Evolutionary conservation across 2,329 filamentous ascomycete genomes (phyloP).

Genomic region (Cadophora luteo-olivacea): DNA sequence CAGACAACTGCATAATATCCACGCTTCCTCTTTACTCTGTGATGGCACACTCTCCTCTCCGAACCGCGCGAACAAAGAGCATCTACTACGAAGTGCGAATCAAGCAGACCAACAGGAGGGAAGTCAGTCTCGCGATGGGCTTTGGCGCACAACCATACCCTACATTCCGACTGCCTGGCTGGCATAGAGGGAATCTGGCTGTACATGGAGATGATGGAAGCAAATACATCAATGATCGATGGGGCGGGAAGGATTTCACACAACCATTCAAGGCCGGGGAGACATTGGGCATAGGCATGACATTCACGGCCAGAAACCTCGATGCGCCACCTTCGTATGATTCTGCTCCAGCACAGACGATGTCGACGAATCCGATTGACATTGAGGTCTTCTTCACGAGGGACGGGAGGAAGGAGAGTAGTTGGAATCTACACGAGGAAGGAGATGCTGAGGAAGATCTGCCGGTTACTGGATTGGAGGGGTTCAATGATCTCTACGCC

Average conservation of each 20-base stretch:
- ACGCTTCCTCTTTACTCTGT: constrained; percentile 74
- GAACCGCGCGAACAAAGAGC: constrained; percentile 53
- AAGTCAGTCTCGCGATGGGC: constrained; percentile 67
- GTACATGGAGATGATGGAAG: constrained; percentile 84
- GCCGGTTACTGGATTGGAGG: constrained; percentile 71
- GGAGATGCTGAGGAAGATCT: constrained; percentile 67
- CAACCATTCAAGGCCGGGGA: constrained; percentile 67
- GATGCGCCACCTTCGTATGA: constrained; percentile 43
- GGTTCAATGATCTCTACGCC: constrained; percentile 72
- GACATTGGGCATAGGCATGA: constrained; percentile 75
- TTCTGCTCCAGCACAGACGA: constrained; percentile 37
- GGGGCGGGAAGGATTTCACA: constrained; percentile 75
- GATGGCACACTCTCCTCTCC: constrained; percentile 61
- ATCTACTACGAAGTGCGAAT: constrained; percentile 78
- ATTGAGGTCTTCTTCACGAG: constrained; percentile 74
- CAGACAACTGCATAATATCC: constrained; percentile 69
- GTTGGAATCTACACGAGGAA: constrained; percentile 80
- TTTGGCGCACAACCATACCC: constrained; percentile 79
- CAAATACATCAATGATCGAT: constrained; percentile 76
- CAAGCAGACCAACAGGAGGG: constrained; percentile 47
- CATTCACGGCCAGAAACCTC: constrained; percentile 49
- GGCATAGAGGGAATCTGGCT: constrained; percentile 76
- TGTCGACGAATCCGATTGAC: constrained; percentile 45
- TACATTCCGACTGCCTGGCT: constrained; percentile 77
- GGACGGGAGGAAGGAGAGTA: constrained; percentile 63